Base-by-base conservation (phyloP, 306 rosid genomes). In the Quercus berberidifolia region DNA sequence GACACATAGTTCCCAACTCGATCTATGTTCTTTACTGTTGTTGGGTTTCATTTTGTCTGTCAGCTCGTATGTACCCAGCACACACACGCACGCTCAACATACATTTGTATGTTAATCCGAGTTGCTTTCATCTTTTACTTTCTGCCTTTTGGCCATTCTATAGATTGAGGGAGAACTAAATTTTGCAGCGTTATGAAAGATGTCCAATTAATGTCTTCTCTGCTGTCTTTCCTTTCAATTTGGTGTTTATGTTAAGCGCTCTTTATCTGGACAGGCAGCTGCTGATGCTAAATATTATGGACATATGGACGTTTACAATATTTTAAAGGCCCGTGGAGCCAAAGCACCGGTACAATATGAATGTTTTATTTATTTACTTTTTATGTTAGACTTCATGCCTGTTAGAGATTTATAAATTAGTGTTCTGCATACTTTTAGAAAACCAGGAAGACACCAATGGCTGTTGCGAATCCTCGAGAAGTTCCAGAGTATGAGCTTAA, bases 401-500 rank as follows among this genome's bases (percentile, higher is more conserved):
- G 52, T 49, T 5, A 23, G 78, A 25, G 78, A 19, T 54, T 86
- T 76, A 73, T 73, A 76, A 69, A 35, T 77, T 65, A 51, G 28
- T 26, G 2, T 86, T 77, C 55, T 88, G 74, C 69, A 30, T 28
- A 56, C 33, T 69, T 77, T 69, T 77, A 96, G 99, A 96, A 93
- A 89, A 75, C 82, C 83, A 91, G 90, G 90, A 96, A 87, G 86
- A 96, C 99, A 9, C 99, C 99, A 23, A 96, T 96, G 99, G 73
- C 93, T 12, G 99, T 96, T 78, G 93, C 97, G 9, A 93, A 96
- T 90, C 98, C 99, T 78, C 91, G 97, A 75, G 99, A 96, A 87
- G 96, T 96, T 85, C 99, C 99, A 1, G 99, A 96, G 83, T 96
- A 96, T 72, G 99, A 96, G 89, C 99, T 96, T 77, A 96, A 96